Evolutionary conservation across 2,329 filamentous ascomycete species (phyloP).

Genomic region (Dothistroma pini): DNA sequence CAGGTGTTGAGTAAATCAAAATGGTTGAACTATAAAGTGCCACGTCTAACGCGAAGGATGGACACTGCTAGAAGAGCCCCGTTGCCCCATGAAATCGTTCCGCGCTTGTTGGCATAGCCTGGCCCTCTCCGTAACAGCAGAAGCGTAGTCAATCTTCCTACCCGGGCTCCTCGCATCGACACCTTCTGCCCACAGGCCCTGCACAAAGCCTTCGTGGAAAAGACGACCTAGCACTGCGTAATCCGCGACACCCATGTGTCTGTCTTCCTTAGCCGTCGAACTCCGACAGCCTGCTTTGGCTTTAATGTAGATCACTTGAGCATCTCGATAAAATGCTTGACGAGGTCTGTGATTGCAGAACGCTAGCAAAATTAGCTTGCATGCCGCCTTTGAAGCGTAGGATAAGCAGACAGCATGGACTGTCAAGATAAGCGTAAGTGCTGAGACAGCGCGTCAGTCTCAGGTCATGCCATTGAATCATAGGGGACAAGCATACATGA

Average conservation of each 20-base stretch:
- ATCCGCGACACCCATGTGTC: background rate
- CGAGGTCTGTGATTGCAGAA: conserved; percentile 1
- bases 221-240: background rate
- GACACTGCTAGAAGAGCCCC: too few relatives aligned
- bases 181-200: background rate
- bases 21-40: background rate
- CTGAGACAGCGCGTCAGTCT: background rate
- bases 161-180: background rate
- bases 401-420: background rate
- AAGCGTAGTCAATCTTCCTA: background rate
- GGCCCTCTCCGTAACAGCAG: background rate
- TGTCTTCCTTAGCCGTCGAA: background rate
- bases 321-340: background rate
- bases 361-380: background rate
- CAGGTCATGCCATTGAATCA: background rate
- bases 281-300: background rate
- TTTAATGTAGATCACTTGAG: background rate
- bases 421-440: background rate
- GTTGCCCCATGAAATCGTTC: background rate
- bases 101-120: background rate
- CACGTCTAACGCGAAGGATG: background rate
- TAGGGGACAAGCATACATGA: background rate
- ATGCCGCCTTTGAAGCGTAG: background rate
- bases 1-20: background rate
- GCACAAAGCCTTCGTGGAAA: background rate